phyloP scores from a whole-genome alignment of 805 yeast genomes.

The Suhomyces prunicola region DNA sequence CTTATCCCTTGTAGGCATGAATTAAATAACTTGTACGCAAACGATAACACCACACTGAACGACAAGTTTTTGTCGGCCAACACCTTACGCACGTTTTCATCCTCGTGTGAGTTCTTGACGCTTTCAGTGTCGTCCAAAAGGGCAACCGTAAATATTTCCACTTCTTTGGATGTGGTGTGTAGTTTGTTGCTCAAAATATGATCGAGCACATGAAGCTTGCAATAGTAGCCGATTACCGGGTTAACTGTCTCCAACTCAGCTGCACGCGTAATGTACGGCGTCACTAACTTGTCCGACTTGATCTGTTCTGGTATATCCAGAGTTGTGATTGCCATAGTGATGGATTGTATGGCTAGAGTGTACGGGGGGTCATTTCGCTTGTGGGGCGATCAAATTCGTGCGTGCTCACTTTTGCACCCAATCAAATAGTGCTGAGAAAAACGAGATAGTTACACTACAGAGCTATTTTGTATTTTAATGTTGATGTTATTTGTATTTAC shows the following conservation, averaged over 20 bases:
- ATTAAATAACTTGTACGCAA: slow-evolving; percentile 36
- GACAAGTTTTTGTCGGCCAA: slow-evolving; percentile 49
- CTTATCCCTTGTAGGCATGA: slow-evolving; percentile 26
- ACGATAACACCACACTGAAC: slow-evolving; percentile 25
- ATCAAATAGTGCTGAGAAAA: background rate
- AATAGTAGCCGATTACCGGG: slow-evolving; percentile 71
- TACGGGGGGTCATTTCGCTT: background rate
- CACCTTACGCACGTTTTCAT: slow-evolving; percentile 44
- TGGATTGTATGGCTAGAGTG: background rate
- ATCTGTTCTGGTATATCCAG: slow-evolving; percentile 23
- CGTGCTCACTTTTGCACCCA: background rate
- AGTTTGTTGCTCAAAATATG: slow-evolving; percentile 57
- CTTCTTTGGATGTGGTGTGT: slow-evolving; percentile 54
- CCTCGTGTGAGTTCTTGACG: slow-evolving; percentile 42
- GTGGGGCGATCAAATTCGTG: background rate
- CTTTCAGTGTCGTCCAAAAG: slow-evolving; percentile 72
- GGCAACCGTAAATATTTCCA: slow-evolving; percentile 55
- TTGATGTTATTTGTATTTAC: background rate
- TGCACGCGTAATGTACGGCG: slow-evolving; percentile 52
- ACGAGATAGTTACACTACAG: background rate
- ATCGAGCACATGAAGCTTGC: slow-evolving; percentile 68
- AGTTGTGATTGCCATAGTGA: background rate
- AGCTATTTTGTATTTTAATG: too few relatives aligned
- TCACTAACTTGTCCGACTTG: slow-evolving; percentile 35
- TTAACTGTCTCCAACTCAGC: slow-evolving; percentile 54